Evolutionary conservation across 768 basidiomycete genomes (phyloP).

Genomic region (Hebeloma cylindrosporum): DNA sequence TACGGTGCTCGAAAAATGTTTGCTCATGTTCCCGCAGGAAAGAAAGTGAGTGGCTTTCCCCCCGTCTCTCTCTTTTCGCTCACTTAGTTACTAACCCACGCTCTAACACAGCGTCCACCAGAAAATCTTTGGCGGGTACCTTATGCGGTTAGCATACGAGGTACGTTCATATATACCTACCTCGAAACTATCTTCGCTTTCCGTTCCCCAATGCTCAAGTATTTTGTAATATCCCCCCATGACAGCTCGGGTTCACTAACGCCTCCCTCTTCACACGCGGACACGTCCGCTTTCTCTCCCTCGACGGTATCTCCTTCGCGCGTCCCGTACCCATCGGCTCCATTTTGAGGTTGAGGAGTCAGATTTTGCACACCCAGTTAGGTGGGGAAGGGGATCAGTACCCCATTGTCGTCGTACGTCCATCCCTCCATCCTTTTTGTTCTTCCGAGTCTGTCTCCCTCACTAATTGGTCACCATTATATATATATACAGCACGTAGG

Average conservation of each 20-base stretch:
- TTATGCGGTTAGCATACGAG: constrained; percentile 72
- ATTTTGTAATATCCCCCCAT: not conserved
- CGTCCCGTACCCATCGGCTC: constrained; percentile 84
- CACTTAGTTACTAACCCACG: not conserved
- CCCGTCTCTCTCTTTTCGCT: not conserved
- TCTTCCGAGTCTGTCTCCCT: not conserved
- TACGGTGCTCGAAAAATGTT: constrained; percentile 63
- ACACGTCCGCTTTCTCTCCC: constrained; percentile 68
- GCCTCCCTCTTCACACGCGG: constrained; percentile 67
- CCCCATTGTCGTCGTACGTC: constrained; percentile 58
- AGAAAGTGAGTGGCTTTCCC: constrained; percentile 55
- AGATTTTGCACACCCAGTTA: constrained; percentile 60
- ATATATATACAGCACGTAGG: constrained; percentile 55
- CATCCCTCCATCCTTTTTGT: not conserved
- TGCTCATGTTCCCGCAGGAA: constrained; percentile 86
- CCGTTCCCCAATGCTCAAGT: too few relatives aligned
- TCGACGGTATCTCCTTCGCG: constrained; percentile 78
- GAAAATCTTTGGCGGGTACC: constrained; percentile 78
- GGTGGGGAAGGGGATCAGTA: too few relatives aligned
- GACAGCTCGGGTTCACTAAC: constrained; percentile 72
- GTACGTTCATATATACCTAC: too few relatives aligned
- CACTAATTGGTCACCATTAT: not conserved
- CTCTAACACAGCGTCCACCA: constrained; percentile 59
- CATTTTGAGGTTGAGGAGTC: constrained; percentile 70
- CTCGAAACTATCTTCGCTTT: too few relatives aligned